These are phyloP conservation scores for Gracilaria gracilis DNA, from an alignment of 23 red algal species.

Conservation along the genomic window DNA sequence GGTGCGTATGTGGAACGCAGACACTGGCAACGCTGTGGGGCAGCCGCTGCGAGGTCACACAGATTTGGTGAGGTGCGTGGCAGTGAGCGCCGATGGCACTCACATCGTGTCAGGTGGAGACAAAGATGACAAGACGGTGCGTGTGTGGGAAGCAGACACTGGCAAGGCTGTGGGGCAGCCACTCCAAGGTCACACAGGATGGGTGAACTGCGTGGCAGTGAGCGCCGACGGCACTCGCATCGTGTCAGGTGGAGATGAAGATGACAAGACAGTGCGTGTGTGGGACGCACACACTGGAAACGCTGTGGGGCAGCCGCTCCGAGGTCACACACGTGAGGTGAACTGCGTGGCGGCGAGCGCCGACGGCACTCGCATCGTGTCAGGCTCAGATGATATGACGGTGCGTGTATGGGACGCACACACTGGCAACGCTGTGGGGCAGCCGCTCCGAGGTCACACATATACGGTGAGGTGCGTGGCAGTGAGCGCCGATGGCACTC, in stretches of 20 bases:
- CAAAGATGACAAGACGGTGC: constrained; percentile 6
- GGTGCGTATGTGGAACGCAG: too few species aligned
- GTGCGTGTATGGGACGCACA: background rate
- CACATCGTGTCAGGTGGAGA: background rate
- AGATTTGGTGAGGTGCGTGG: background rate
- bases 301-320: background rate
- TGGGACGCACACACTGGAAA: background rate
- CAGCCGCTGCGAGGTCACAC: background rate
- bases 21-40: too few species aligned
- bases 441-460: background rate
- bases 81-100: background rate
- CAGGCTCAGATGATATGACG: background rate
- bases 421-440: background rate
- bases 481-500: background rate
- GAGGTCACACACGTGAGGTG: background rate
- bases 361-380: constrained; percentile 1
- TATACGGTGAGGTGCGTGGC: background rate
- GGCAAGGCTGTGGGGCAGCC: too few species aligned
- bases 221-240: background rate
- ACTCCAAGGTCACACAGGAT: background rate
- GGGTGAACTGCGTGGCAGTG: background rate
- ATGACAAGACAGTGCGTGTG: constrained; percentile 13
- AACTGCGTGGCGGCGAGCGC: background rate
- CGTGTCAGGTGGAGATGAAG: background rate
- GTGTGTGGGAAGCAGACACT: background rate